These are phyloP conservation scores for Wickerhamomyces rabaulensis DNA, from an alignment of 805 yeast species.

Conservation along the genomic window DNA sequence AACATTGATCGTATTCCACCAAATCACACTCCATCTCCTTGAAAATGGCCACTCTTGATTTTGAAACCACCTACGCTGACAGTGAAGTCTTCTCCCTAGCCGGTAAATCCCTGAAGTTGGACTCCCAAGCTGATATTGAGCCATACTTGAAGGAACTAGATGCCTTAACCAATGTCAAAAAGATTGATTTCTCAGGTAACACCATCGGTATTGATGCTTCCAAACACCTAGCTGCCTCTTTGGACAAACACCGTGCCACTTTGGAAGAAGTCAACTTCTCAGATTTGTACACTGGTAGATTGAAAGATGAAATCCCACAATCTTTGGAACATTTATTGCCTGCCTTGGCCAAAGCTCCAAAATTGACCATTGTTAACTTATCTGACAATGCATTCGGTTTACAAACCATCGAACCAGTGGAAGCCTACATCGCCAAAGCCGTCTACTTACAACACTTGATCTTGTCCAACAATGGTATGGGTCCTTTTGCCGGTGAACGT, in stretches of 20 bases:
- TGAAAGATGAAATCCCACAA: constrained; percentile 90
- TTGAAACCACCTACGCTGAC: constrained; percentile 36
- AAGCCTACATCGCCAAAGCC: constrained; percentile 69
- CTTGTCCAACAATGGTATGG: constrained; percentile 94
- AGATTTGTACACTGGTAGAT: constrained; percentile 91
- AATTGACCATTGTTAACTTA: constrained; percentile 69
- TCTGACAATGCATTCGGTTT: constrained; percentile 97
- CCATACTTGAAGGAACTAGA: constrained; percentile 60
- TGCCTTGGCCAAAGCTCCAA: constrained; percentile 62
- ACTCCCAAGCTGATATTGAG: constrained; percentile 64
- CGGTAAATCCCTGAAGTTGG: constrained; percentile 72
- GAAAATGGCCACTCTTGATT: constrained; percentile 36
- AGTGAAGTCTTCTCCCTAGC: constrained; percentile 56
- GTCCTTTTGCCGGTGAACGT: constrained; percentile 95
- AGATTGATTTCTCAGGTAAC: constrained; percentile 84
- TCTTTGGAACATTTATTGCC: constrained; percentile 71
- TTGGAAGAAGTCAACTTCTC: constrained; percentile 74
- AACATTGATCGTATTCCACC: background rate
- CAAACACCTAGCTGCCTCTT: constrained; percentile 54
- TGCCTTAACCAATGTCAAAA: constrained; percentile 32
- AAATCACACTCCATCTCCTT: background rate
- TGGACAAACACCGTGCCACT: constrained; percentile 36
- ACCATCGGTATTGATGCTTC: constrained; percentile 93
- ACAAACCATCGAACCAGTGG: constrained; percentile 88
- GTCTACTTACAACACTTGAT: constrained; percentile 79